Percentiles rank a stretch among this genome's conserved stretches.
phyloP scores from a whole-genome alignment of 2,329 filamentous ascomycete genomes.

The Phaeosphaeriaceae sp. region DNA sequence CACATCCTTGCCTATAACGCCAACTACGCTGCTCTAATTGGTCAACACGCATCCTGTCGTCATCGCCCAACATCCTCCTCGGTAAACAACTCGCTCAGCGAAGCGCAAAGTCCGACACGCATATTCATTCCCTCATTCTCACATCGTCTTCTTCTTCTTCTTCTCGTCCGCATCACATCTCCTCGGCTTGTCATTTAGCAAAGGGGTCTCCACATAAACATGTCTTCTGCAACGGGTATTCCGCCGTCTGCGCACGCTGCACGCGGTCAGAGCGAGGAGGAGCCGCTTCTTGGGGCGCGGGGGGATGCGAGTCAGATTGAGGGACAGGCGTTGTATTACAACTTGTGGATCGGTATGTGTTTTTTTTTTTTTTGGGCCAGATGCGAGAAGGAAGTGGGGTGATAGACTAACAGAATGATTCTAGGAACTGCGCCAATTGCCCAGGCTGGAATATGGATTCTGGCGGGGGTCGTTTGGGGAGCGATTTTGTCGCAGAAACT shows the following conservation, averaged over 20 bases:
- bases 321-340: constrained; percentile 68
- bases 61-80: too few species aligned
- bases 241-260: constrained; percentile 52
- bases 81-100: too few species aligned
- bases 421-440: constrained; percentile 83
- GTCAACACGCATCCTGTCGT: too few species aligned
- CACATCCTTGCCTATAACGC: too few species aligned
- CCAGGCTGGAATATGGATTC: constrained; percentile 77
- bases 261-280: constrained; percentile 60
- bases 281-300: constrained; percentile 72
- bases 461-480: constrained; percentile 78
- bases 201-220: constrained; percentile 48
- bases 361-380: too few species aligned
- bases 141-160: too few species aligned
- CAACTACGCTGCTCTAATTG: too few species aligned
- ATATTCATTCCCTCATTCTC: not conserved
- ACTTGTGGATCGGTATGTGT: constrained; percentile 76
- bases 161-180: too few species aligned
- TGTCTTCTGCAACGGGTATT: constrained; percentile 74
- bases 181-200: too few species aligned
- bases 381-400: too few species aligned
- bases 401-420: not conserved
- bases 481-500: constrained; percentile 72
- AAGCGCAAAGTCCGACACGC: too few species aligned
- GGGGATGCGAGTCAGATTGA: constrained; percentile 77